Percentiles rank a stretch among this genome's conserved stretches.
Conservation (phyloP, 768 basidiomycete genomes). For the Hysterangium stoloniferum region DNA sequence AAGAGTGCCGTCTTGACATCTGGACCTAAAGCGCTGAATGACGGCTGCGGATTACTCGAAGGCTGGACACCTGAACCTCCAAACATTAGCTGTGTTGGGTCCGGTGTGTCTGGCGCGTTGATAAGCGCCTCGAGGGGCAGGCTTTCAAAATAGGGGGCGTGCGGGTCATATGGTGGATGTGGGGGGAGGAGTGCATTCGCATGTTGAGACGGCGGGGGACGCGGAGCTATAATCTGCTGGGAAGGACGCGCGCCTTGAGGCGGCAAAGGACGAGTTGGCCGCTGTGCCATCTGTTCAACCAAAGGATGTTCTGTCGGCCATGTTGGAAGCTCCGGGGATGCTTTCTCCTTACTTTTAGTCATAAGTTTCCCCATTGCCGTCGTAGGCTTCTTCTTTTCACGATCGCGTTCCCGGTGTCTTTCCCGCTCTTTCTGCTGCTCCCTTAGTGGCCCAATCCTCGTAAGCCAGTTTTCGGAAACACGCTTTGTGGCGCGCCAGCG, state of each 20-base stretch:
- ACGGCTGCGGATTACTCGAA: no score
- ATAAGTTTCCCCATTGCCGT: neutral
- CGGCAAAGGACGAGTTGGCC: neutral
- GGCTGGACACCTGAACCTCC: no score
- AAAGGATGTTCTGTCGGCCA: neutral
- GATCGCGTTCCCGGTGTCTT: neutral
- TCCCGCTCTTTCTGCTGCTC: neutral
- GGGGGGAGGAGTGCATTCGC: neutral
- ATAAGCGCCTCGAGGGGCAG: neutral
- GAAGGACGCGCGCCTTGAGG: no score
- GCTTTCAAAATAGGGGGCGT: neutral
- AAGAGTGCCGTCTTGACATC: neutral
- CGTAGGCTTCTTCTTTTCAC: neutral
- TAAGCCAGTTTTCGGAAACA: slow-evolving; percentile 4
- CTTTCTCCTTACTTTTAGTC: neutral
- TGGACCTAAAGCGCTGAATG: no score
- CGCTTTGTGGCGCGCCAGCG: slow-evolving; percentile 2
- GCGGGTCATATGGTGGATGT: slow-evolving; percentile 1
- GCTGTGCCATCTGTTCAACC: neutral
- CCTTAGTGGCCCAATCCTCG: neutral
- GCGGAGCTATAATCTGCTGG: no score
- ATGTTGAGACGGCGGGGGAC: no score
- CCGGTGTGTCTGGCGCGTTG: neutral
- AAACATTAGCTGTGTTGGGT: no score
- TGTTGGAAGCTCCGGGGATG: neutral